These are phyloP conservation scores for Physcomitrellopsis africana DNA, from an alignment of 225 moss, liverwort and hornwort genomes.

Conservation along the genomic window DNA sequence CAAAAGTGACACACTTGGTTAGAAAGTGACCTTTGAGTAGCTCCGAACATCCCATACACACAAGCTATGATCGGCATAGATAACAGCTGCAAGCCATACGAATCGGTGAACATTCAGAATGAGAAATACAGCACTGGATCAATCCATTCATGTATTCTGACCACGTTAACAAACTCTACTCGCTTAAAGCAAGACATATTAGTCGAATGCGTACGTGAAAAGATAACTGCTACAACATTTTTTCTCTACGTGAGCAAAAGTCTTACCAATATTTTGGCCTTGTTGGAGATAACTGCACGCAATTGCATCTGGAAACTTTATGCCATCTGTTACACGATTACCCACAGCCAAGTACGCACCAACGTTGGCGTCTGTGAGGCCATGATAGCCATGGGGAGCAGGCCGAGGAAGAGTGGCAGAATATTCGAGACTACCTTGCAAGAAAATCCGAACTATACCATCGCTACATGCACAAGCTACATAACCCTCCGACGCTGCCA, in stretches of 20 bases:
- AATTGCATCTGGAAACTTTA: slow-evolving; percentile 74
- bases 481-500: slow-evolving; percentile 67
- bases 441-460: slow-evolving; percentile 68
- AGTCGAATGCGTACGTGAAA: background rate
- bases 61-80: slow-evolving; percentile 71
- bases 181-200: background rate
- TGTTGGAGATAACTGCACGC: slow-evolving; percentile 70
- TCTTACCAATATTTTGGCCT: slow-evolving; percentile 68
- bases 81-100: slow-evolving; percentile 66
- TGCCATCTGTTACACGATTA: slow-evolving; percentile 63
- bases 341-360: slow-evolving; percentile 68
- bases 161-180: background rate
- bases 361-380: slow-evolving; percentile 73
- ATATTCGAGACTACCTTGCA: slow-evolving; percentile 65
- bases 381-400: slow-evolving; percentile 77
- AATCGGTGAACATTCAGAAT: slow-evolving; percentile 13
- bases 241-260: background rate
- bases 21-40: slow-evolving; percentile 60
- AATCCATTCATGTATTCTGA: background rate
- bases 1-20: slow-evolving; percentile 22
- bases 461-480: slow-evolving; percentile 79
- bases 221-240: background rate
- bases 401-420: slow-evolving; percentile 75
- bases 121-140: slow-evolving; percentile 6
- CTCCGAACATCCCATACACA: slow-evolving; percentile 70